Evolutionary conservation across 306 rosid genomes (phyloP), one percentile per base, ranked within the genome.

Genomic region (Castanea crenata): DNA sequence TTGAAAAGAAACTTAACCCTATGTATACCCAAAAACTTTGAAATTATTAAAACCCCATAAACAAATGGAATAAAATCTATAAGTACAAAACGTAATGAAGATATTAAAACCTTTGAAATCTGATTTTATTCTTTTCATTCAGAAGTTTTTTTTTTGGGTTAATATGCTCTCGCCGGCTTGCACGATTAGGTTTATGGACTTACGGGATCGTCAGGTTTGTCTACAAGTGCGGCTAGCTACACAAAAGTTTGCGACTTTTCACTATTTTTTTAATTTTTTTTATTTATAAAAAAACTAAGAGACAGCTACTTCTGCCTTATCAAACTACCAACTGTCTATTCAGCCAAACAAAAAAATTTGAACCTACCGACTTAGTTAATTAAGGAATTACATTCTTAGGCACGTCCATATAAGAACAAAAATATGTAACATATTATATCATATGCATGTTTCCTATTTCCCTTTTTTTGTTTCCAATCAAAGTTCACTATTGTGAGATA

Each of bases 91-190:
- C 16, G 27, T 9, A 19, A 25, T 19, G 52, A 8, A 64, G 71
- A 57, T 68, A 61, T 12, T 25, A 1, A 23, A 75, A 78, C 78
- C 73, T 55, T 46, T 57, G 49, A 77, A 73, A 81, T 84, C 79
- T 73, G 92, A 87, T 89, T 81, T 91, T 89, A 89, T 91, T 91
- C 90, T 72, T 18, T 29, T 34, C 64, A 54, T 12, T 58, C 16
- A 59, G 59, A 78, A 78, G 74, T 68, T 86, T 72, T 76, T 61
- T 27, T 27, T 38, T 41, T 41, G 3, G 46, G 72, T 64, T 74
- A 19, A 46, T 21, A 27, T 74, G 80, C 79, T 46, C 44, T 55
- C 62, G 75, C 51, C 79, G 57, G 74, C 57, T 75, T 6, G 75
- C 86, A 87, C 55, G 75, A 83, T 73, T 59, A 23, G 11, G 11